Evolutionary conservation across 495 filamentous ascomycete genomes (phyloP).

Genomic region (Penicillium parvum): DNA sequence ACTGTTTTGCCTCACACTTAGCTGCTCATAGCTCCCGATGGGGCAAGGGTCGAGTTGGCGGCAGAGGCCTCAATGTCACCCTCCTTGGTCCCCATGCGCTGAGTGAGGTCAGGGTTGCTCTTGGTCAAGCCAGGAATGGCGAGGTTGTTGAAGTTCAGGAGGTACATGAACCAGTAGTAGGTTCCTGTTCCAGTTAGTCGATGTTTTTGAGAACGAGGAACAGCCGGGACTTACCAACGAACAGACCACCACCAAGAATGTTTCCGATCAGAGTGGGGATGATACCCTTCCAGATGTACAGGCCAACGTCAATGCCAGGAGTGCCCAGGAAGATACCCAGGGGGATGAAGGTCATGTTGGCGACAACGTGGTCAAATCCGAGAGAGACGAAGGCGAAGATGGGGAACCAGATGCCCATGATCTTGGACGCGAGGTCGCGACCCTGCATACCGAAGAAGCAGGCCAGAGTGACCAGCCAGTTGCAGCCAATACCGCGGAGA

Average conservation of each 20-base stretch:
- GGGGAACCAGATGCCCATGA: slow-evolving; percentile 61
- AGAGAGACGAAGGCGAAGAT: slow-evolving; percentile 52
- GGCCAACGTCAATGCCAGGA: slow-evolving; percentile 43
- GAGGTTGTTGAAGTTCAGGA: slow-evolving; percentile 25
- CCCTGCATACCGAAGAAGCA: slow-evolving; percentile 54
- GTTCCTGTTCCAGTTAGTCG: no score
- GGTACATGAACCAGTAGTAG: slow-evolving; percentile 52
- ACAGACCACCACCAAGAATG: slow-evolving; percentile 51
- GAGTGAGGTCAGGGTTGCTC: neutral
- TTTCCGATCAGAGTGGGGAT: slow-evolving; percentile 57
- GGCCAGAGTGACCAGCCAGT: slow-evolving; percentile 61
- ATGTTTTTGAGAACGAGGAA: no score
- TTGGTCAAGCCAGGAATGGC: slow-evolving; percentile 16
- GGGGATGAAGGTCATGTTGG: slow-evolving; percentile 63
- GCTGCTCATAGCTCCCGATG: neutral
- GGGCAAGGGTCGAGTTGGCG: neutral
- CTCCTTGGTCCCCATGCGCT: slow-evolving; percentile 11
- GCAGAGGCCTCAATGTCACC: slow-evolving; percentile 26
- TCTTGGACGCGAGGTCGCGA: slow-evolving; percentile 31
- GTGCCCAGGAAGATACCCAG: slow-evolving; percentile 51
- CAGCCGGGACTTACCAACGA: no score
- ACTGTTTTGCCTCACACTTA: neutral
- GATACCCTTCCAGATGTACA: slow-evolving; percentile 64
- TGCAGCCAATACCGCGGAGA: slow-evolving; percentile 56
- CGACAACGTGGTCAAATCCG: slow-evolving; percentile 57